Percentiles rank a stretch among this genome's conserved stretches.
Conservation (phyloP, 441 rosid genomes). For the Omphalea diandra region DNA sequence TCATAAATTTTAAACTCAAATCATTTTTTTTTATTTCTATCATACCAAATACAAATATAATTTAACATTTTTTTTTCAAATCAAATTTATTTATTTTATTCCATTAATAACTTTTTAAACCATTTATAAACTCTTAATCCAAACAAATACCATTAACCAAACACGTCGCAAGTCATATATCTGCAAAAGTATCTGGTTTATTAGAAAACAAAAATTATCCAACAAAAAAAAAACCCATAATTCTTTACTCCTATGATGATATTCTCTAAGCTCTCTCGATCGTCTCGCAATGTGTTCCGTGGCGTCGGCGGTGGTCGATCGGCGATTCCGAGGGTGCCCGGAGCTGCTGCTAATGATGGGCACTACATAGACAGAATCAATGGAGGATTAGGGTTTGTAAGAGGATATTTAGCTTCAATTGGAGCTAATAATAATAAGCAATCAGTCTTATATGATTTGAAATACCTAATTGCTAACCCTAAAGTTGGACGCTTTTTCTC, state of each 20-base stretch:
- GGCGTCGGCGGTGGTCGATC: constrained; percentile 37
- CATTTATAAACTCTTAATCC: too few species aligned
- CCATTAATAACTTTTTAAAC: too few species aligned
- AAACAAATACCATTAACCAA: background rate
- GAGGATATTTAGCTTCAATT: constrained; percentile 56
- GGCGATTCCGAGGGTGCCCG: constrained; percentile 15
- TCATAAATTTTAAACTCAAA: too few species aligned
- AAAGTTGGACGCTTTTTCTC: constrained; percentile 43
- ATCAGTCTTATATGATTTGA: constrained; percentile 35
- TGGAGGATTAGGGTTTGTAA: constrained; percentile 55
- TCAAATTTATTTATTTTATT: too few species aligned
- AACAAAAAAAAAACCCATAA: too few species aligned
- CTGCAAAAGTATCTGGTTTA: too few species aligned
- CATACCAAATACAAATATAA: too few species aligned
- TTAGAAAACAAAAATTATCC: too few species aligned
- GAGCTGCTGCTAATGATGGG: background rate
- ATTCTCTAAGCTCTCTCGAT: constrained; percentile 56
- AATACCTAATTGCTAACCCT: constrained; percentile 49
- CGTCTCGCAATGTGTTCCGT: constrained; percentile 39
- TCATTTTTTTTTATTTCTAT: too few species aligned
- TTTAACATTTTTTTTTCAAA: too few species aligned
- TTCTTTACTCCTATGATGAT: constrained; percentile 41
- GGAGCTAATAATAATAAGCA: constrained; percentile 36
- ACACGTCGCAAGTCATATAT: too few species aligned
- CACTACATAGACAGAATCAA: constrained; percentile 27